Base-by-base conservation (phyloP, 306 rosid species). In the Corylus americana region DNA sequence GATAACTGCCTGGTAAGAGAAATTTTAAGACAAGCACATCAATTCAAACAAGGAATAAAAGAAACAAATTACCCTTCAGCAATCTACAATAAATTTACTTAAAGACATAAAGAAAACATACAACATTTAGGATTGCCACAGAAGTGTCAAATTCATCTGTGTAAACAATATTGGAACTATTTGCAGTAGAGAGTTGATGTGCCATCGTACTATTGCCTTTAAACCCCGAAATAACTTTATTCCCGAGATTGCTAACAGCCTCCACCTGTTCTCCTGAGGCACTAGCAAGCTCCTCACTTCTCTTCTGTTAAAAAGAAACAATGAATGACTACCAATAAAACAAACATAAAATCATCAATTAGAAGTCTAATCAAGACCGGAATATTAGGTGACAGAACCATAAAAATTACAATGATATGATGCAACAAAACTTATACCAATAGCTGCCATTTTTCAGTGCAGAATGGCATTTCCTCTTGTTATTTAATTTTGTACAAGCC, bases 101-200 rank as follows among this genome's bases (percentile, higher is more conserved):
- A 39, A 16, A 51, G 57, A 74, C 63, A 1, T 74, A 81, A 77
- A 7, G 71, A 64, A 44, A 83, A 77, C 92, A 74, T 88, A 88
- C 92, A 82, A 81, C 86, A 71, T 88, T 88, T 76, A 87, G 87
- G 55, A 83, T 84, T 47, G 94, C 89, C 83, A 90, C 86, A 45
- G 88, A 89, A 78, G 97, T 83, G 85, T 96, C 98, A 70, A 88
- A 91, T 80, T 90, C 96, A 87, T 90, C 98, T 87, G 91, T 80
- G 85, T 87, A 92, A 55, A 78, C 71, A 1, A 77, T 27, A 83
- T 62, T 76, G 61, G 82, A 79, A 87, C 80, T 89, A 80, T 85
- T 85, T 69, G 82, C 78, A 79, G 88, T 81, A 71, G 96, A 83
- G 78, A 80, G 61, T 76, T 86, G 86, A 62, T 81, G 82, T 63